These are phyloP conservation scores for Aspergillus pseudoterreus DNA, from an alignment of 2,329 filamentous ascomycete species.

Conservation along the genomic window DNA sequence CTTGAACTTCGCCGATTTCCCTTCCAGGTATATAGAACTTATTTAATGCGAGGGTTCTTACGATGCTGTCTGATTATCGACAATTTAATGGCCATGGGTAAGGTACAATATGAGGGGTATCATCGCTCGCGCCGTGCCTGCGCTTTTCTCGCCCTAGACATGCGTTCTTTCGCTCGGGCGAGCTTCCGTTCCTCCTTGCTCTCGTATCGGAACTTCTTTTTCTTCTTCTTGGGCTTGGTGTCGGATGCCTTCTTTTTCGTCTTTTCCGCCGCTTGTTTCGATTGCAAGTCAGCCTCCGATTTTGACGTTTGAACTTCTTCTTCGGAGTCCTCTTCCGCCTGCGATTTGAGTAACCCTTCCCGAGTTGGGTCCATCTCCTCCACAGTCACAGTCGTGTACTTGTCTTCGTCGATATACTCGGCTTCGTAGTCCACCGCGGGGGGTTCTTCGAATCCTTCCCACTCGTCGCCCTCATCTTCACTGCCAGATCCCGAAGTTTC, in stretches of 20 bases:
- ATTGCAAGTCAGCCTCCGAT: conserved; percentile 25
- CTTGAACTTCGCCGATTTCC: conserved; percentile 8
- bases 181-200: conserved; percentile 74
- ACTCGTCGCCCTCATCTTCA: conserved; percentile 51
- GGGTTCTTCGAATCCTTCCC: conserved; percentile 58
- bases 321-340: conserved; percentile 23
- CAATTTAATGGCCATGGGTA: background rate
- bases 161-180: conserved; percentile 59
- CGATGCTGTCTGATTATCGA: conserved; percentile 3
- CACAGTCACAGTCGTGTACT: conserved; percentile 90
- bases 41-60: conserved; percentile 6
- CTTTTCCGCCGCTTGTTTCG: conserved; percentile 44
- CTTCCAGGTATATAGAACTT: conserved; percentile 14
- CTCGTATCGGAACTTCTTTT: conserved; percentile 91
- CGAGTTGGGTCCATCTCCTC: conserved; percentile 79
- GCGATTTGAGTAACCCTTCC: conserved; percentile 64
- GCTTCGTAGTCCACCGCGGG: conserved; percentile 73
- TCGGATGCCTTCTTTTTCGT: conserved; percentile 42
- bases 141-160: conserved; percentile 68
- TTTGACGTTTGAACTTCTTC: conserved; percentile 25
- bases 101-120: conserved; percentile 7
- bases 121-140: conserved; percentile 48
- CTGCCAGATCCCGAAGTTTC: conserved; percentile 23
- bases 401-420: conserved; percentile 94
- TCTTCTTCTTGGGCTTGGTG: conserved; percentile 69